Evolutionary conservation across 2,329 filamentous ascomycete genomes (phyloP).

Genomic region (Cercospora sesami): DNA sequence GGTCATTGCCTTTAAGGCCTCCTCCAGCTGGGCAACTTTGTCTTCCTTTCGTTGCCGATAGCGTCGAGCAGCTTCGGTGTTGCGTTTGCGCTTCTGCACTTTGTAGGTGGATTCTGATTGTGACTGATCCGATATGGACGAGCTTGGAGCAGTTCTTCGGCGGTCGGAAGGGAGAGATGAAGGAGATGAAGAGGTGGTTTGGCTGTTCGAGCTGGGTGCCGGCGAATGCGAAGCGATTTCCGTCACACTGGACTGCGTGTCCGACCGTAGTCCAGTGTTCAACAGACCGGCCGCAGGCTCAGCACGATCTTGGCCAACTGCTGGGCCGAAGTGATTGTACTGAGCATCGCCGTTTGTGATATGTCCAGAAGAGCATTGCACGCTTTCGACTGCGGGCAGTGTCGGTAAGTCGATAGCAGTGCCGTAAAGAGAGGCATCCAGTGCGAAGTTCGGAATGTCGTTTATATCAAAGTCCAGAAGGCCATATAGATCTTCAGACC

Average conservation of each 20-base stretch:
- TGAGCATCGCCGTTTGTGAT: background rate
- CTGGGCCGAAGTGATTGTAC: background rate
- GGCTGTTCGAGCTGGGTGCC: background rate
- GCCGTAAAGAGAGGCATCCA: constrained; percentile 11
- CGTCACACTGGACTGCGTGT: background rate
- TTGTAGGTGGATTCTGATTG: constrained; percentile 16
- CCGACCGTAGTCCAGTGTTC: background rate
- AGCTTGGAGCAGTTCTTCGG: background rate
- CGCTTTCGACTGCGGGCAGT: background rate
- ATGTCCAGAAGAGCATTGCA: background rate
- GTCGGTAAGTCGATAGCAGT: background rate
- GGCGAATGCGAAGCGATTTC: background rate
- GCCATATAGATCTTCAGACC: constrained; percentile 9
- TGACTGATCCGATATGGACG: constrained; percentile 14
- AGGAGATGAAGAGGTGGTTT: background rate
- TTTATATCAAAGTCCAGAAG: constrained; percentile 16
- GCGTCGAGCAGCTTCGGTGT: constrained; percentile 69
- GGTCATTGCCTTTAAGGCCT: constrained; percentile 58
- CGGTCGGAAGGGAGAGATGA: background rate
- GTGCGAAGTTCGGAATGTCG: constrained; percentile 4
- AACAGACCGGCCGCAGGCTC: background rate
- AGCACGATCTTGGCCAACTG: background rate
- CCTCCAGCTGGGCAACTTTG: constrained; percentile 63
- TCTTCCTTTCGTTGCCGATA: constrained; percentile 71
- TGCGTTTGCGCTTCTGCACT: constrained; percentile 60